A percentile compares a stretch with the other conserved stretches of the same genome.
These are phyloP conservation scores for Euptelea pleiosperma DNA, from an alignment of 164 flowering plant genomes.

Conservation along the genomic window DNA sequence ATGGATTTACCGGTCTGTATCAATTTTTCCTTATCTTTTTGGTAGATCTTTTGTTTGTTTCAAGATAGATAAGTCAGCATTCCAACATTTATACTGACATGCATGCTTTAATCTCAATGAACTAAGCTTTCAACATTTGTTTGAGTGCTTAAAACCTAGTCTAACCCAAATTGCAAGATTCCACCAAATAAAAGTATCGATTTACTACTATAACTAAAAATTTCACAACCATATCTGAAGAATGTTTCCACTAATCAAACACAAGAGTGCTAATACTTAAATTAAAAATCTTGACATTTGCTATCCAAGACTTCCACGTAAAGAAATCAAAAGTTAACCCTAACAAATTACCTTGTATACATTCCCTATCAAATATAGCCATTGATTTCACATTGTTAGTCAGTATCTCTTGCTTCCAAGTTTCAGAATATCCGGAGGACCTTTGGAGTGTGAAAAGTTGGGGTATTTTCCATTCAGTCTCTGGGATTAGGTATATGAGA, in stretches of 20 bases:
- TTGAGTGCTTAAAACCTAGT: not conserved
- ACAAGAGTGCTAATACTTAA: not conserved
- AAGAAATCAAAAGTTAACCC: not conserved
- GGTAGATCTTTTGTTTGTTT: not conserved
- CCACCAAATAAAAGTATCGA: not conserved
- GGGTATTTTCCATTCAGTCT: not conserved
- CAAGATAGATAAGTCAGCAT: too few relatives aligned
- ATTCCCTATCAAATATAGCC: not conserved
- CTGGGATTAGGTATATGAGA: not conserved
- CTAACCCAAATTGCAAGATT: not conserved
- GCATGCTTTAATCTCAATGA: not conserved
- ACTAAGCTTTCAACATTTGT: not conserved
- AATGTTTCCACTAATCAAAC: not conserved
- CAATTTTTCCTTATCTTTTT: not conserved
- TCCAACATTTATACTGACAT: not conserved
- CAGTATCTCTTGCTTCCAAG: not conserved
- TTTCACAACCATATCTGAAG: not conserved
- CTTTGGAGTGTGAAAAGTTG: not conserved
- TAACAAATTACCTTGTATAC: not conserved
- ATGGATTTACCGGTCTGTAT: constrained; percentile 79
- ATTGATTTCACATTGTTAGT: not conserved
- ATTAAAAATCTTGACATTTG: not conserved
- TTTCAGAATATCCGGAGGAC: not conserved
- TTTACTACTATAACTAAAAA: not conserved
- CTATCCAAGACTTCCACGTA: not conserved